These are phyloP conservation scores for Larix sibirica DNA, from an alignment of 83 land plant genomes.

Conservation along the genomic window DNA sequence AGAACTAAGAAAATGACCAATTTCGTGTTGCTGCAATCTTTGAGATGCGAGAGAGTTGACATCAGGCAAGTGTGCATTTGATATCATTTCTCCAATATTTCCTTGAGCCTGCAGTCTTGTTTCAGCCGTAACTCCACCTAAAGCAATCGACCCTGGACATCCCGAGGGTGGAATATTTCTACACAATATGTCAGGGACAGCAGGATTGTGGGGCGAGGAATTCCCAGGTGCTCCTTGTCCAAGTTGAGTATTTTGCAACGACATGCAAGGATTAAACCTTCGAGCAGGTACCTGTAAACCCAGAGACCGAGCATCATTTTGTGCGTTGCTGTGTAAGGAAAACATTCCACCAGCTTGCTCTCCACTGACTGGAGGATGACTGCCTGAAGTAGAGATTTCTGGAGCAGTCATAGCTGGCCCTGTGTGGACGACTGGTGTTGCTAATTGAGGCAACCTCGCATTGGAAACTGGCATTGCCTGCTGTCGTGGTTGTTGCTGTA, in stretches of 20 bases:
- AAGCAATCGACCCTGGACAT: not conserved
- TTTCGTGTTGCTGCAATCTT: slow-evolving; percentile 12
- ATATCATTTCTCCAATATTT: slow-evolving; percentile 2
- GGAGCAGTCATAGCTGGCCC: not conserved
- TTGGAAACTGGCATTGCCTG: slow-evolving; percentile 11
- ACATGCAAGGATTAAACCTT: not conserved
- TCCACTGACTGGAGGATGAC: slow-evolving; percentile 9
- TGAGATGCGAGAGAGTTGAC: not conserved
- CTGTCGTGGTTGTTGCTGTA: slow-evolving; percentile 1
- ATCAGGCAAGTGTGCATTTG: not conserved
- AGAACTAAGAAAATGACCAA: not conserved
- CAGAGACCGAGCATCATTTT: not conserved
- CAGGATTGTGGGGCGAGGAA: not conserved
- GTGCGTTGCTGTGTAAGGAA: not conserved
- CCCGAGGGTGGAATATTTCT: not conserved
- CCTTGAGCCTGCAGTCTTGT: slow-evolving; percentile 5
- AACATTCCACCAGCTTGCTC: slow-evolving; percentile 4
- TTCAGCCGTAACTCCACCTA: not conserved
- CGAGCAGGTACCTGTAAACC: slow-evolving; percentile 1
- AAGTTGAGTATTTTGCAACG: slow-evolving; percentile 5
- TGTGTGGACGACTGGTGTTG: not conserved
- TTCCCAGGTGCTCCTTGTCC: not conserved
- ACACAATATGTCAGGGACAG: not conserved
- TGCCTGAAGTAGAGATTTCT: not conserved
- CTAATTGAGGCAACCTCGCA: not conserved